A percentile compares a stretch with the other conserved stretches of the same genome.
Evolutionary conservation across 495 filamentous ascomycete species (phyloP).

Genomic region (Trichoderma gamsii): DNA sequence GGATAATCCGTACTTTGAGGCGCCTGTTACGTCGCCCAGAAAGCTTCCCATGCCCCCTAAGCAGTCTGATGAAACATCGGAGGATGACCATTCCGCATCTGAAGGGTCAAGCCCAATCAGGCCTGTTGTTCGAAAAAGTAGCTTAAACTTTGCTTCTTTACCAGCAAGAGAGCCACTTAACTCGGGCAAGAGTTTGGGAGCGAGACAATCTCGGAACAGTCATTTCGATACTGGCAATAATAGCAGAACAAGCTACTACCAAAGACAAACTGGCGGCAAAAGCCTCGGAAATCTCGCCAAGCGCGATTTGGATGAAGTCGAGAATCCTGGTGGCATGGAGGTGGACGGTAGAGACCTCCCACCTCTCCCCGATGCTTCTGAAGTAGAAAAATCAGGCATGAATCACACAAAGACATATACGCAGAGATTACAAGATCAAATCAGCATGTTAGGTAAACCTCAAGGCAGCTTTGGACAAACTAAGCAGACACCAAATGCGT

Average conservation of each 20-base stretch:
- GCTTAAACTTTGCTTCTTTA: constrained; percentile 84
- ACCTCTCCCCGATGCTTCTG: constrained; percentile 30
- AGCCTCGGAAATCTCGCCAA: constrained; percentile 40
- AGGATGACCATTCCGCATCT: constrained; percentile 44
- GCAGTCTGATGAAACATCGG: constrained; percentile 42
- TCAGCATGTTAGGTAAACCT: constrained; percentile 83
- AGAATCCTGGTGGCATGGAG: constrained; percentile 50
- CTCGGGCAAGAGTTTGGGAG: constrained; percentile 71
- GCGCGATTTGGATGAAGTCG: constrained; percentile 39
- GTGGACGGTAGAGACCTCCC: constrained; percentile 43
- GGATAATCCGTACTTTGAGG: constrained; percentile 18
- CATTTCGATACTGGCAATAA: constrained; percentile 56
- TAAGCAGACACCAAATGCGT: constrained; percentile 58
- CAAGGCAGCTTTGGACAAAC: constrained; percentile 56
- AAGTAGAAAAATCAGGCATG: constrained; percentile 29
- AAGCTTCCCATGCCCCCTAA: constrained; percentile 16
- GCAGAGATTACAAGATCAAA: constrained; percentile 83
- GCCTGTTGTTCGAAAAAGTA: constrained; percentile 75
- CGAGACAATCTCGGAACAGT: constrained; percentile 66
- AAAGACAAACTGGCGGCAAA: constrained; percentile 57
- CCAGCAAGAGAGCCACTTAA: constrained; percentile 84
- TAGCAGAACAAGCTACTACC: constrained; percentile 58
- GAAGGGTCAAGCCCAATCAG: constrained; percentile 45
- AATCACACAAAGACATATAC: constrained; percentile 84
- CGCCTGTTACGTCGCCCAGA: constrained; percentile 18